Evolutionary conservation across 495 filamentous ascomycete genomes (phyloP).

Genomic region (Daldinia childiae): DNA sequence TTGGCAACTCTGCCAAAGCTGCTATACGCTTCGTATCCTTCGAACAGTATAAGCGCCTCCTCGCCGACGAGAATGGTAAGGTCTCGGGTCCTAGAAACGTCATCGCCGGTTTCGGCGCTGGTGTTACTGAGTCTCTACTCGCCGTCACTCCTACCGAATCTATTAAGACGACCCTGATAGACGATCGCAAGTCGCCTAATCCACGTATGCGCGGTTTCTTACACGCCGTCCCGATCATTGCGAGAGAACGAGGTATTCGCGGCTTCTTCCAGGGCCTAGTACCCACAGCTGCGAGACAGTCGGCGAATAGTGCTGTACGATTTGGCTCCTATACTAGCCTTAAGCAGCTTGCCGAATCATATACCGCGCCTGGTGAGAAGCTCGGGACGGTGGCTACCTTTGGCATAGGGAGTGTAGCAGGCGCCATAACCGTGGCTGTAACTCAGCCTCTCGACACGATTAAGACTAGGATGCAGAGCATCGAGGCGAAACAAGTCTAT

Average conservation of each 20-base stretch:
- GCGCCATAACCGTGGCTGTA: constrained; percentile 90
- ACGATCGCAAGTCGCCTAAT: constrained; percentile 87
- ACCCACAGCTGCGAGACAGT: constrained; percentile 92
- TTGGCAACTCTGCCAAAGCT: constrained; percentile 95
- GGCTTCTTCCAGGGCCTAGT: constrained; percentile 98
- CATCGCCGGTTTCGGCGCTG: constrained; percentile 92
- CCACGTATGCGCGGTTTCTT: constrained; percentile 93
- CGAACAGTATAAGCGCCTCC: constrained; percentile 85
- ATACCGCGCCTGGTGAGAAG: constrained; percentile 94
- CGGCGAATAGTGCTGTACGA: constrained; percentile 89
- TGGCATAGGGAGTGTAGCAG: constrained; percentile 87
- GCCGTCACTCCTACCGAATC: constrained; percentile 98
- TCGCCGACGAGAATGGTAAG: constrained; percentile 86
- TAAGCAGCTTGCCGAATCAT: constrained; percentile 89
- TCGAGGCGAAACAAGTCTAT: constrained; percentile 84
- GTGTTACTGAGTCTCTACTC: constrained; percentile 89
- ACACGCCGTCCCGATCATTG: constrained; percentile 87
- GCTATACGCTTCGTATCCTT: constrained; percentile 97
- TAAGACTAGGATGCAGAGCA: constrained; percentile 98
- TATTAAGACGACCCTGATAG: constrained; percentile 98
- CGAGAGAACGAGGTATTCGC: constrained; percentile 81
- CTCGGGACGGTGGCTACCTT: constrained; percentile 90
- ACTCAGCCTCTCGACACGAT: constrained; percentile 94
- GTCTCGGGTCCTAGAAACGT: constrained; percentile 91
- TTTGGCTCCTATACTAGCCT: constrained; percentile 91